phyloP scores from a whole-genome alignment of 2,329 filamentous ascomycete species.

The Cytospora paraplurivora region DNA sequence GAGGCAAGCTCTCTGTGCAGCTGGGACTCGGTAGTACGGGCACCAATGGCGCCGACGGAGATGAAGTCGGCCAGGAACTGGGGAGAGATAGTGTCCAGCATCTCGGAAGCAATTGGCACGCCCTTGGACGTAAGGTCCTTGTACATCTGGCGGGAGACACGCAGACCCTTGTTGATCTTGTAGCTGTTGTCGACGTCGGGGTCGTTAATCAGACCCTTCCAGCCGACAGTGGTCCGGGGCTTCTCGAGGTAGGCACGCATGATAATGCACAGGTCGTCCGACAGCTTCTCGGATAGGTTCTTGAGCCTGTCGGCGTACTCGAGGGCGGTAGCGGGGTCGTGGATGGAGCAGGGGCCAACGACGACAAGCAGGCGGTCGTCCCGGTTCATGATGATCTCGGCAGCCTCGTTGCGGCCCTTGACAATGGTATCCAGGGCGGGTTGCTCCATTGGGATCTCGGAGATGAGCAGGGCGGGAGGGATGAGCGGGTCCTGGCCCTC shows the following conservation, averaged over 20 bases:
- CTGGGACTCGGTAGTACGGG: conserved; percentile 94
- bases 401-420: conserved; percentile 67
- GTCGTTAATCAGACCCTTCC: conserved; percentile 99
- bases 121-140: conserved; percentile 82
- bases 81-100: conserved; percentile 98
- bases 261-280: conserved; percentile 82
- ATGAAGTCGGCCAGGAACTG: conserved; percentile 97
- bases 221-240: conserved; percentile 95
- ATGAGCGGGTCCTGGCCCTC: conserved; percentile 93
- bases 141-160: conserved; percentile 91
- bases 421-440: conserved; percentile 68
- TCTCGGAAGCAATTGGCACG: conserved; percentile 95
- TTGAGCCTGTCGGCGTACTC: conserved; percentile 86
- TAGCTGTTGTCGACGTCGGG: conserved; percentile 96
- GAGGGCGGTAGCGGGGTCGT: conserved; percentile 84
- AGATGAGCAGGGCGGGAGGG: conserved; percentile 81
- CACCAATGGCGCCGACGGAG: conserved; percentile 92
- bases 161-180: conserved; percentile 98
- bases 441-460: conserved; percentile 75
- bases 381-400: conserved; percentile 75
- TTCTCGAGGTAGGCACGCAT: conserved; percentile 99
- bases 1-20: conserved; percentile 94
- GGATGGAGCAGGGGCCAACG: conserved; percentile 94
- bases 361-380: conserved; percentile 91
- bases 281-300: conserved; percentile 75